Evolutionary conservation across 2,329 filamentous ascomycete species (phyloP), one percentile per base, ranked within the genome.

Genomic region (Aspergillus sp.): DNA sequence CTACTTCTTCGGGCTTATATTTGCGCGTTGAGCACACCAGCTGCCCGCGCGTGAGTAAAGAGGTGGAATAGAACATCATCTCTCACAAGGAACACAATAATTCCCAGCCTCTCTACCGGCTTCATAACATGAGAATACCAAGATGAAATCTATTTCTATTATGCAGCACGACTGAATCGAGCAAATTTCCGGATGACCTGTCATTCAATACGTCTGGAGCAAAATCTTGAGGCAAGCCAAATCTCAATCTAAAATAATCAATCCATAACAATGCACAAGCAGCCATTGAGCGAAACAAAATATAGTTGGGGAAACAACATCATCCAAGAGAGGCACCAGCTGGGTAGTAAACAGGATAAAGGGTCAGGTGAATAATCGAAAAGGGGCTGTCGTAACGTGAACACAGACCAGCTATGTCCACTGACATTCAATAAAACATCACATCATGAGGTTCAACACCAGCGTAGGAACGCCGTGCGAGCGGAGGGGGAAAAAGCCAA

Each of bases 331-430:
- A 7, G 36, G 36, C 16, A 42, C 32, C 14, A 36, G 12, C 32
- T 12, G 14, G 14, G 32, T 36, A 36, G 12, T 36, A 7, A 42
- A 42, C 16, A n/a, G 6, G 20, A 49, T 49, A n/a, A 45, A n/a
- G 3, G 26, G 50, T 22, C 29, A 29, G 29, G 22, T 54, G 47
- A 11, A 57, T 53, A 52, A 26, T 18, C 31, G 31, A 39, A 49
- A 39, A 49, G 51, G 26, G 32, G 39, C 45, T 39, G 36, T 18
- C 49, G 16, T 14, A n/a, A n/a, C 36, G 46, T 36, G 54, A 47
- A 56, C 49, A 59, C 29, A 62, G 57, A 26, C 57, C 59, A 56
- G 59, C 59, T 56, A 56, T 56, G 57, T 29, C 42, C 45, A 49
- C 47, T 50, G 45, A 59, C 56, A 52, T 49, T 29, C 26, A 49